Evolutionary conservation across 116 monocot species (phyloP).

Genomic region (Posidonia oceanica): DNA sequence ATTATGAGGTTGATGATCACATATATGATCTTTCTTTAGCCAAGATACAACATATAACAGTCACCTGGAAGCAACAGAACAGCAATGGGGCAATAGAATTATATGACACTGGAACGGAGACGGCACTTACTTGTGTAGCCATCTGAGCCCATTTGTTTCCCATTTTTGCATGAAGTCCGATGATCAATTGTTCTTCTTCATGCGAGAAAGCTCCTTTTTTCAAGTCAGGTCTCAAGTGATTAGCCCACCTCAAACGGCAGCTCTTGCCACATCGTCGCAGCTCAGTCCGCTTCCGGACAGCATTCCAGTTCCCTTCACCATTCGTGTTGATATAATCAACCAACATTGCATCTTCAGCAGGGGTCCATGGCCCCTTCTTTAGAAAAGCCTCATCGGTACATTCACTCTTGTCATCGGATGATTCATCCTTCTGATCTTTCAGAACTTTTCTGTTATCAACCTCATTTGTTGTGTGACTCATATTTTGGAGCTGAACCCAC

Average conservation of each 20-base stretch:
- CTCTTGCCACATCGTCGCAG: conserved; percentile 70
- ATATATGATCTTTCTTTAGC: too few species aligned
- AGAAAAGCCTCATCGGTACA: background rate
- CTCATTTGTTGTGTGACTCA: too few species aligned
- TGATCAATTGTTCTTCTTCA: conserved; percentile 33
- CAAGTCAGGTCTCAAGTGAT: conserved; percentile 71
- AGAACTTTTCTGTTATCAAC: too few species aligned
- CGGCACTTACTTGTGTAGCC: conserved; percentile 20
- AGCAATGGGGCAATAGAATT: too few species aligned
- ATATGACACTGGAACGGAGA: too few species aligned
- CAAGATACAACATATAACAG: background rate
- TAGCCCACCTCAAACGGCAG: conserved; percentile 78
- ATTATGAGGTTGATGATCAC: too few species aligned
- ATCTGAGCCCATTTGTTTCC: conserved; percentile 55
- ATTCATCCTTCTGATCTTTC: too few species aligned
- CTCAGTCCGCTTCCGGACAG: conserved; percentile 20
- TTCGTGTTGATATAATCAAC: conserved; percentile 21
- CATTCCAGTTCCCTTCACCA: conserved; percentile 42
- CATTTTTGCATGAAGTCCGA: conserved; percentile 28
- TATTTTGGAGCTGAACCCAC: too few species aligned
- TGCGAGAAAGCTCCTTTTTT: conserved; percentile 53
- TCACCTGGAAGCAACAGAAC: too few species aligned
- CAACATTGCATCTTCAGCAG: conserved; percentile 25
- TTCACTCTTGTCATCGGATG: too few species aligned
- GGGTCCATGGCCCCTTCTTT: conserved; percentile 37